Evolutionary conservation across 306 rosid genomes (phyloP).

Genomic region (Alnus glutinosa): DNA sequence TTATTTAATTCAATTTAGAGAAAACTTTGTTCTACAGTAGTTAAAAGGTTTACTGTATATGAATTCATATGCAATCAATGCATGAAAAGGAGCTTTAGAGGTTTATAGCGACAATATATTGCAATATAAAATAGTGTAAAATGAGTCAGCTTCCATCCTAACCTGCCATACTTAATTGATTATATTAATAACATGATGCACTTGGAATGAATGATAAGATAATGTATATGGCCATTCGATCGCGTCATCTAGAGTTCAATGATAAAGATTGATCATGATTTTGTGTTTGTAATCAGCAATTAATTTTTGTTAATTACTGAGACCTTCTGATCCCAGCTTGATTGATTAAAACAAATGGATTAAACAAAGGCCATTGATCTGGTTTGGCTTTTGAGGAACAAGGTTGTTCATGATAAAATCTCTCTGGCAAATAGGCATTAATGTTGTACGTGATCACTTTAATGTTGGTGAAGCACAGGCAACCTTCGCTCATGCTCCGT

Average conservation of each 20-base stretch:
- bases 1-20: no score
- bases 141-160: conserved; percentile 1
- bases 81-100: not conserved
- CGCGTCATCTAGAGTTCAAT: not conserved
- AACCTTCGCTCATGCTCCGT: no score
- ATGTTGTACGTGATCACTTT: no score
- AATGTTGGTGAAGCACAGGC: no score
- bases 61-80: no score
- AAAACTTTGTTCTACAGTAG: no score
- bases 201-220: not conserved
- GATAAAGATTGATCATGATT: not conserved
- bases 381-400: no score
- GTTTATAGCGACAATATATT: no score
- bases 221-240: not conserved
- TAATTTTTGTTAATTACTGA: not conserved
- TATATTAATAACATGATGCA: not conserved
- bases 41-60: no score
- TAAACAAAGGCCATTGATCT: no score
- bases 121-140: not conserved
- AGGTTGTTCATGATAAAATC: no score
- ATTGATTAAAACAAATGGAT: not conserved
- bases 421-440: no score
- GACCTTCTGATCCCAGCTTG: not conserved
- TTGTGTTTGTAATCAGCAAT: not conserved
- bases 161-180: not conserved